Base-by-base conservation (phyloP, 305 asterid genomes). In the Fraxinus sp. region DNA sequence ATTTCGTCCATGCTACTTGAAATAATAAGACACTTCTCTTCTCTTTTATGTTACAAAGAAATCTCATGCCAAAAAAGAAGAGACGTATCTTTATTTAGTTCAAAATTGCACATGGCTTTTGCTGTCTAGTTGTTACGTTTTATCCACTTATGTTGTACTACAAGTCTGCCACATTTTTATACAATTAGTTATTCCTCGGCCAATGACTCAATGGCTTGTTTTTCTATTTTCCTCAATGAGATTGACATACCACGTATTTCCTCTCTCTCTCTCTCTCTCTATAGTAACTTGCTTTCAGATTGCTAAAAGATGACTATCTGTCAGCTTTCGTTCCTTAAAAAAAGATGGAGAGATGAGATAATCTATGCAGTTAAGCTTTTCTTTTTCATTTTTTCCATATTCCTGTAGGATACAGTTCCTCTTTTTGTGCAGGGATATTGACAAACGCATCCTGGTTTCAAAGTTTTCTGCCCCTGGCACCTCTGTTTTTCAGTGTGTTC, bases 401-500 rank as follows among this genome's bases (percentile, higher is more conserved):
- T 83, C 71, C 80, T 79, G 16, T 77, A 55, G 39, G 10, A 75
- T 83, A 39, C 74, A 52, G 49, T 81, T 86, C 73, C 72, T 79
- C 80, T 81, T 81, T 77, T 77, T 87, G 80, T 88, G 84, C 90
- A 96, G 99, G 99, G 93, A 95, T 79, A 82, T 93, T 41, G 77
- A 87, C 80, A 92, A 88, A 81, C 91, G 91, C 87, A 88, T 70
- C 86, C 93, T 93, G 62, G 84, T 90, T 77, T 92, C 96, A 62
- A 95, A 83, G 70, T 95, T 92, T 84, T 95, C 97, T 77, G 90
- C 93, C 83, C 89, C 92, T 26, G 88, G 87, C 87, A 87, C 90
- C 88, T 86, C 93, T 30, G 87, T 91, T 82, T 76, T 82, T 46
- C 93, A 89, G 83, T 92, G 93, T 82, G 77, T 96, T 86, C 98